phyloP scores from a whole-genome alignment of 176 grass and related monocot genomes.

The Cenchrus americanus region DNA sequence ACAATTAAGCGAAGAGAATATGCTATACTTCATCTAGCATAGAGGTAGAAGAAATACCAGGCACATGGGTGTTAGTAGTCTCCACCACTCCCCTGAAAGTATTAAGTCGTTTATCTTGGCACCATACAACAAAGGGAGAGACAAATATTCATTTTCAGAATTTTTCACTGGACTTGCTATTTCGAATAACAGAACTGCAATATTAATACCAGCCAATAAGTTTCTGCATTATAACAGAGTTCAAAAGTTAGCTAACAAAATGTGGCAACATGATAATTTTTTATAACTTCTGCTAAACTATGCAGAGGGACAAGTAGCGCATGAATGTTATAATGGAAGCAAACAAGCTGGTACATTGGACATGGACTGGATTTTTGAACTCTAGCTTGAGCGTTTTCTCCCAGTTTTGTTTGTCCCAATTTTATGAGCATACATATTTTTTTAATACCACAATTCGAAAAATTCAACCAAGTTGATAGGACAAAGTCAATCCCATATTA shows the following conservation, averaged over 20 bases:
- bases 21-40: conserved; percentile 1
- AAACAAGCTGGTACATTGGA: not conserved
- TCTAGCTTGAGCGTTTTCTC: not conserved
- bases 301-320: not conserved
- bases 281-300: conserved; percentile 9
- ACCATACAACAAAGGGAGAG: conserved; percentile 78
- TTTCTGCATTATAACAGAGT: conserved; percentile 68
- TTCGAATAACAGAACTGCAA: conserved; percentile 86
- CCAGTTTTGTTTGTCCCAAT: not conserved
- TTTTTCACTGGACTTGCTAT: conserved; percentile 78
- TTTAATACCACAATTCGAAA: not conserved
- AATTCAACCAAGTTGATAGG: not conserved
- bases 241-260: conserved; percentile 37
- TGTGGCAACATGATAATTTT: not conserved
- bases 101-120: conserved; percentile 83
- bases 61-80: conserved; percentile 85
- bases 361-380: not conserved
- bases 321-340: not conserved
- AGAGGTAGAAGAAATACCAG: conserved; percentile 58
- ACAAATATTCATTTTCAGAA: conserved; percentile 64
- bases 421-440: not conserved
- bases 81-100: conserved; percentile 88
- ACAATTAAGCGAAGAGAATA: not conserved
- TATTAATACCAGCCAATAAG: conserved; percentile 74
- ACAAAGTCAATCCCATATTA: not conserved